Evolutionary conservation across 768 basidiomycete species (phyloP).

Genomic region (Podaxis sp.): DNA sequence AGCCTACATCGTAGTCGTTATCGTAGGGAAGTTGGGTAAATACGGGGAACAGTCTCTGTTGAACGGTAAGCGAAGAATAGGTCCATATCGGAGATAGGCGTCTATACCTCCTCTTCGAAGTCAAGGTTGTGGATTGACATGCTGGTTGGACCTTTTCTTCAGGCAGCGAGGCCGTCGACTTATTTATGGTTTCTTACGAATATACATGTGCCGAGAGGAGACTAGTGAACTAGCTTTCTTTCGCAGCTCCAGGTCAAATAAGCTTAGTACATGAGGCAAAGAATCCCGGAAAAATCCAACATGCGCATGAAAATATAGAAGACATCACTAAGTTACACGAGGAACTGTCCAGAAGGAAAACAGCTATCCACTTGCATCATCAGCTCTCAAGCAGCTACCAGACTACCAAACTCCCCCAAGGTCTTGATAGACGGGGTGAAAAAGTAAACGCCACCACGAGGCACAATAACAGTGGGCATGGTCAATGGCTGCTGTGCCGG

Average conservation of each 20-base stretch:
- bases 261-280: neutral
- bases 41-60: slow-evolving; percentile 21
- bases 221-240: neutral
- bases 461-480: slow-evolving; percentile 35
- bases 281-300: neutral
- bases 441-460: slow-evolving; percentile 51
- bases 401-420: slow-evolving; percentile 25
- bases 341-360: neutral
- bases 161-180: too few species aligned
- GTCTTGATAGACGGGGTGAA: slow-evolving; percentile 46
- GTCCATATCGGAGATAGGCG: neutral
- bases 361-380: neutral
- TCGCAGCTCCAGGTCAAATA: neutral
- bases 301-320: neutral
- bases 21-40: slow-evolving; percentile 22
- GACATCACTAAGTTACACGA: neutral
- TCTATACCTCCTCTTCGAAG: neutral
- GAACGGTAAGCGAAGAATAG: neutral
- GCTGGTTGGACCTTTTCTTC: neutral
- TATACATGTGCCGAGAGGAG: neutral
- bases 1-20: slow-evolving; percentile 14
- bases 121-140: neutral
- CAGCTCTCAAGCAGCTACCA: neutral
- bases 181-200: neutral
- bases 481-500: slow-evolving; percentile 21